phyloP scores from a whole-genome alignment of 75 land plant genomes.

The Sequoia sempervirens region DNA sequence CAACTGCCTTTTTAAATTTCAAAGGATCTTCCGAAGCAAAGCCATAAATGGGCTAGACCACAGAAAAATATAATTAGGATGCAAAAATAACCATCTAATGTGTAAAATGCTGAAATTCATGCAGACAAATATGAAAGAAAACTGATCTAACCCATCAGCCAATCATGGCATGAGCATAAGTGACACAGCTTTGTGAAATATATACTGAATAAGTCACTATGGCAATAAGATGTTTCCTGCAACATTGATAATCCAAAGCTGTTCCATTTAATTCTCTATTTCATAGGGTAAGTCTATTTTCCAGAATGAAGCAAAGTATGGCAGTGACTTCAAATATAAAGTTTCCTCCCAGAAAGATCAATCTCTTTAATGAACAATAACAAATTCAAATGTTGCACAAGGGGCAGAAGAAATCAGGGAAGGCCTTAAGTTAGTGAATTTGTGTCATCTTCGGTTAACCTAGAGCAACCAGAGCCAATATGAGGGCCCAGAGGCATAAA shows the following conservation, averaged over 20 bases:
- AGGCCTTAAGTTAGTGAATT: not conserved
- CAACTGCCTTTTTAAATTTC: constrained; percentile 81
- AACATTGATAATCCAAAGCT: not conserved
- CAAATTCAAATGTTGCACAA: not conserved
- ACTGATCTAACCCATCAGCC: not conserved
- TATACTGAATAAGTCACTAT: not conserved
- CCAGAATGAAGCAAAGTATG: not conserved
- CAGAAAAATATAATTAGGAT: not conserved
- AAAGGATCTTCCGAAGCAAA: constrained; percentile 95
- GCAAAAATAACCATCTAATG: not conserved
- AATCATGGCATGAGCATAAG: not conserved
- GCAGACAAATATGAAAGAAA: not conserved
- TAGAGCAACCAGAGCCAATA: not conserved
- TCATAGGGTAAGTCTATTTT: not conserved
- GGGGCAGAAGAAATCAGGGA: not conserved
- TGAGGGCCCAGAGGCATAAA: not conserved
- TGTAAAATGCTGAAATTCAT: not conserved
- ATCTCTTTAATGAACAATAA: not conserved
- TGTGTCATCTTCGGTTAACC: not conserved
- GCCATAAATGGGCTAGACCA: constrained; percentile 87
- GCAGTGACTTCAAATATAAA: not conserved
- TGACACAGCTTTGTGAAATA: not conserved
- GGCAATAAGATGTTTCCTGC: not conserved
- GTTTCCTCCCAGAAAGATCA: not conserved
- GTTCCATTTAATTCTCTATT: not conserved